Percentiles rank a stretch among this genome's conserved stretches.
These are phyloP conservation scores for Boletus edulis DNA, from an alignment of 768 basidiomycete genomes.

Conservation along the genomic window DNA sequence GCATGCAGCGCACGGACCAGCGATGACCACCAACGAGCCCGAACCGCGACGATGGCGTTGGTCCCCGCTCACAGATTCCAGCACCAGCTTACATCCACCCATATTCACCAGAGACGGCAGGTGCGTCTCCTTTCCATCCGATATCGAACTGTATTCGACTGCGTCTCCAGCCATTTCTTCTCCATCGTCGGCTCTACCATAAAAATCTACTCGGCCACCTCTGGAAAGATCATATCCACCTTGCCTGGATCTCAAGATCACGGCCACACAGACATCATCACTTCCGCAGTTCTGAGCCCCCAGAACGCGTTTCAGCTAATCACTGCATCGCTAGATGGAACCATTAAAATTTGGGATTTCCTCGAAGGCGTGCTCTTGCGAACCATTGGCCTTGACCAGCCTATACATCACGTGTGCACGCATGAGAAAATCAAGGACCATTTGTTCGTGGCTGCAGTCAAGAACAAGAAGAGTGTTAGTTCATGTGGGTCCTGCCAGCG, in stretches of 20 bases:
- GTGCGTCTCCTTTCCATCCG: constrained; percentile 39
- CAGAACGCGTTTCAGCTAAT: constrained; percentile 88
- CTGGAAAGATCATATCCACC: constrained; percentile 79
- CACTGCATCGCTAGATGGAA: constrained; percentile 82
- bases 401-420: constrained; percentile 68
- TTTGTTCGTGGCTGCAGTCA: constrained; percentile 68
- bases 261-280: constrained; percentile 53
- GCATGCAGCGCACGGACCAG: constrained; percentile 20
- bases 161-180: constrained; percentile 75
- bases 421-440: constrained; percentile 67
- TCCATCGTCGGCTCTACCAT: constrained; percentile 77
- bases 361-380: constrained; percentile 78
- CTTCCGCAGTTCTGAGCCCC: constrained; percentile 75
- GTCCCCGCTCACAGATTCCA: constrained; percentile 68
- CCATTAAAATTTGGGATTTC: constrained; percentile 90
- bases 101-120: constrained; percentile 88
- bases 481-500: constrained; percentile 11
- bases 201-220: constrained; percentile 79
- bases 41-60: constrained; percentile 46
- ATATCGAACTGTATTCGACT: constrained; percentile 14
- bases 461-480: constrained; percentile 43
- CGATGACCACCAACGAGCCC: neutral
- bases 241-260: constrained; percentile 53
- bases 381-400: constrained; percentile 66
- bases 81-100: constrained; percentile 61